These are phyloP conservation scores for Colletotrichum shisoi DNA, from an alignment of 2,329 filamentous ascomycete species.

Conservation along the genomic window DNA sequence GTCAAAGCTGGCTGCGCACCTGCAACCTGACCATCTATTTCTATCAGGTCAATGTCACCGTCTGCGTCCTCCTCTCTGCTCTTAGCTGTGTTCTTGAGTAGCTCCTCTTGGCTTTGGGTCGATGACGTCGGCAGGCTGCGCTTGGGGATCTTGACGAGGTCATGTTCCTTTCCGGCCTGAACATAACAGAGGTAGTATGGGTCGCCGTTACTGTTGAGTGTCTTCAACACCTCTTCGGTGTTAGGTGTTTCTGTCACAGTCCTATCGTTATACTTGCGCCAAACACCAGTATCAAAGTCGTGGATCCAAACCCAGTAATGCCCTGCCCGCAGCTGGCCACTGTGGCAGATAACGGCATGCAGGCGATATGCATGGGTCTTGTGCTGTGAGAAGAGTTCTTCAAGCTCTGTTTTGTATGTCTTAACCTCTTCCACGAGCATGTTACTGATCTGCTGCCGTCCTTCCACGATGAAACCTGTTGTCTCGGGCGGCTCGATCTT, in stretches of 20 bases:
- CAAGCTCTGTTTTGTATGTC: conserved; percentile 45
- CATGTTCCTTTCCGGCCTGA: conserved; percentile 68
- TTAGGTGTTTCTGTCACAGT: conserved; percentile 74
- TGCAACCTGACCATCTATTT: neutral
- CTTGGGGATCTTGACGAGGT: conserved; percentile 57
- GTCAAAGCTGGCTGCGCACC: neutral
- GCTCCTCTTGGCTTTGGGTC: too few relatives aligned
- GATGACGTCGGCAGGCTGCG: conserved; percentile 2
- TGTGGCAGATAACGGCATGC: conserved; percentile 93
- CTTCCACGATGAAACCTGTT: neutral
- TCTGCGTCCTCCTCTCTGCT: conserved; percentile 17
- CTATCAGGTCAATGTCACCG: conserved; percentile 21
- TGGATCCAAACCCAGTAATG: conserved; percentile 98
- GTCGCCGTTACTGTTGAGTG: conserved; percentile 73
- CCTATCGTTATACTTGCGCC: conserved; percentile 95
- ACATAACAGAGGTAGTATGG: conserved; percentile 87
- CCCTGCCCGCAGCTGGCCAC: conserved; percentile 74
- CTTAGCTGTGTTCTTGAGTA: neutral
- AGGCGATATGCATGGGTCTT: conserved; percentile 77
- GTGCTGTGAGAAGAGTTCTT: conserved; percentile 68
- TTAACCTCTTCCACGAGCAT: conserved; percentile 56
- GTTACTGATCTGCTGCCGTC: conserved; percentile 49
- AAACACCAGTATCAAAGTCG: conserved; percentile 79
- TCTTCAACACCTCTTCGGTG: conserved; percentile 72
- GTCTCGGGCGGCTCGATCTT: conserved; percentile 11